Conservation (phyloP, 164 flowering plant genomes). For the Aristolochia californica region DNA sequence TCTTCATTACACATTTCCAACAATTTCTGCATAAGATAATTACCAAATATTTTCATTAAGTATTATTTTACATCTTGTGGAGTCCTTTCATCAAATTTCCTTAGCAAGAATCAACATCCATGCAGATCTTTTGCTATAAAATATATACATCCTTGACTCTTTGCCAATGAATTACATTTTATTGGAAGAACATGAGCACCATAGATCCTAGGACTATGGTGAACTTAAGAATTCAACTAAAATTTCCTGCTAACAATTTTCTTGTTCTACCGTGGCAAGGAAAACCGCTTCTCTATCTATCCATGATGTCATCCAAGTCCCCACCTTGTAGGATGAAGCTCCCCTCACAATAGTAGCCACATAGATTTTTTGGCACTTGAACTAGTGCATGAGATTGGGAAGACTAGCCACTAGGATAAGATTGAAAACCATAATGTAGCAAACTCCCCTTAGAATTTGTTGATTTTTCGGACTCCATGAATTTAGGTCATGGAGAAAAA, state of each 20-base stretch:
- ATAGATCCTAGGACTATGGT: too few species aligned
- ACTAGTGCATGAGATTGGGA: conserved; percentile 8
- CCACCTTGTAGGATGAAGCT: conserved; percentile 39
- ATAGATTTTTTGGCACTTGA: conserved; percentile 7
- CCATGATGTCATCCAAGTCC: conserved; percentile 3
- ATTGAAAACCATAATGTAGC: conserved; percentile 9
- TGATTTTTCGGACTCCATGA: too few species aligned
- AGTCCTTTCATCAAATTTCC: conserved; percentile 48
- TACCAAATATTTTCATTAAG: conserved; percentile 70
- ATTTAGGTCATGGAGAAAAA: too few species aligned
- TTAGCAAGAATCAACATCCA: conserved; percentile 70
- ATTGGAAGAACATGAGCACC: conserved; percentile 16
- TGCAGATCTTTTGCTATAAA: conserved; percentile 64
- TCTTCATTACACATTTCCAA: conserved; percentile 67
- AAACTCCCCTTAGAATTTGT: too few species aligned
- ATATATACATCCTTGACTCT: conserved; percentile 36
- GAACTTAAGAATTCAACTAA: too few species aligned
- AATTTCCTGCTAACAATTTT: conserved; percentile 14
- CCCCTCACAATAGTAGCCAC: conserved; percentile 30
- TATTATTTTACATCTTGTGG: conserved; percentile 37
- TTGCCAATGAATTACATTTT: conserved; percentile 27
- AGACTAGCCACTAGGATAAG: conserved; percentile 10
- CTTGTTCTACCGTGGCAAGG: conserved; percentile 2
- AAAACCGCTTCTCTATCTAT: conserved; percentile 10
- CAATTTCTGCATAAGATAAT: conserved; percentile 81